Evolutionary conservation across 768 basidiomycete genomes (phyloP).

Genomic region (Stropharia rugosoannulata): DNA sequence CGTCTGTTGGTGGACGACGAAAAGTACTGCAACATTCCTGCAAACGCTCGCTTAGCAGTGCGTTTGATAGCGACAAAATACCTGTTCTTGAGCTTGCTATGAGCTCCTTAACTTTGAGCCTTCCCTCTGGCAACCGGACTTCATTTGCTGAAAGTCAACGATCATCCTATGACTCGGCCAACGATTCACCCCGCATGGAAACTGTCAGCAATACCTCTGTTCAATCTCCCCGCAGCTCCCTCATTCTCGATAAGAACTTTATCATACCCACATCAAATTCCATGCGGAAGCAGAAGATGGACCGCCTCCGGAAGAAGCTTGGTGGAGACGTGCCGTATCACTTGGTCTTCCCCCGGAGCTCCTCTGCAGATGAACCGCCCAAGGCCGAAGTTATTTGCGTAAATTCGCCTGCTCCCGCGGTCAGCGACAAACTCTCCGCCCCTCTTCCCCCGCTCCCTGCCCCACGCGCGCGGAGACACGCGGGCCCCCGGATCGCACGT

Average conservation of each 20-base stretch:
- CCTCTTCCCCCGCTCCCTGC: conserved; percentile 11
- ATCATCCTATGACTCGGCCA: conserved; percentile 5
- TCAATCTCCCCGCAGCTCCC: conserved; percentile 21
- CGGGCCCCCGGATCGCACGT: conserved; percentile 15
- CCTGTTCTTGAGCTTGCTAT: conserved; percentile 21
- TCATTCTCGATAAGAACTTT: conserved; percentile 33
- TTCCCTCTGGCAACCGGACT: conserved; percentile 17
- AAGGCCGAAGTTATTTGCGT: conserved; percentile 2
- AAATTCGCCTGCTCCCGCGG: background rate
- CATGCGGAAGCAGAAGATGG: conserved; percentile 58
- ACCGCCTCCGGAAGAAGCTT: conserved; percentile 57
- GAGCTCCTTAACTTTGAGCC: conserved; percentile 21
- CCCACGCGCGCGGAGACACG: conserved; percentile 10
- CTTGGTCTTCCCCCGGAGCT: conserved; percentile 53
- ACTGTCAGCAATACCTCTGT: background rate
- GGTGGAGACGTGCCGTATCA: conserved; percentile 62
- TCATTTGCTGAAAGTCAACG: conserved; percentile 9
- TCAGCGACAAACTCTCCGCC: conserved; percentile 8
- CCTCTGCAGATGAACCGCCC: background rate
- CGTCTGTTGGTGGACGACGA: conserved; percentile 8
- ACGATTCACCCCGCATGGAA: background rate
- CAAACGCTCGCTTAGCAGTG: conserved; percentile 10
- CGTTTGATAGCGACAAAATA: conserved; percentile 11
- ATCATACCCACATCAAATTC: conserved; percentile 38
- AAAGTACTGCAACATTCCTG: conserved; percentile 1